Base-by-base conservation (phyloP, 768 basidiomycete species). In the Lactarius sp. region DNA sequence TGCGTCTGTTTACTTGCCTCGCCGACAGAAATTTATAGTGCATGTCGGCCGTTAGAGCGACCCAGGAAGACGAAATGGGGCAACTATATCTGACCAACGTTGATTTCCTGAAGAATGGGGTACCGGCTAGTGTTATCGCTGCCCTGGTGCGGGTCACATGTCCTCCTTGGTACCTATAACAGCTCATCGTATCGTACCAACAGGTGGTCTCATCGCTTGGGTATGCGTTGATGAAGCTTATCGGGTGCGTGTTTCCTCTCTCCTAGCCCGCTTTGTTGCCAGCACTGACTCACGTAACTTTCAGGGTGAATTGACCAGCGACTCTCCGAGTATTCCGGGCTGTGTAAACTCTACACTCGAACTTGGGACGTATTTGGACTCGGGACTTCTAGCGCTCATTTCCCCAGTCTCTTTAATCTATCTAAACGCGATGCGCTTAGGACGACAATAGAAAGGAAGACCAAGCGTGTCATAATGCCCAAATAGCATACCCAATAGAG, bases 61-160 rank as follows among this genome's bases (percentile, higher is more conserved):
- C 92, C 7, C 92, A 96, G 73, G 95, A 97, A 71, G 90, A 98
- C 73, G 94, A 97, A 71, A 81, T 98, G 57, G 96, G 97, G 2
- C 85, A 93, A 69, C 75, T 89, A 42, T 99, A 97, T 78, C 79
- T 94, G 51, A 77, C 86, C 55, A 87, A 92, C 72, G 74, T 87
- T 9, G 95, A 98, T 74, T 97, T 98, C 77, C 75, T 97, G 68
- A 92, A 92, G 78, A 94, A 93, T 68, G 94, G 95, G 51, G 85
- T 98, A 18, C 95, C 94, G 0, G 92, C 95, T n/a, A 94, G 92
- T 67, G 79, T 97, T 60, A 85, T 98, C 50, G 90, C 96, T 14
- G 86, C 89, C 0, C 71, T 88, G 68, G 93, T 96, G 69, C 67
- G 84, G 73, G 36, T 34, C 18, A 33, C 46, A 8, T 20, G 34